Evolutionary conservation across 768 basidiomycete species (phyloP).

Genomic region (Rhodotorula kratochvilovae): DNA sequence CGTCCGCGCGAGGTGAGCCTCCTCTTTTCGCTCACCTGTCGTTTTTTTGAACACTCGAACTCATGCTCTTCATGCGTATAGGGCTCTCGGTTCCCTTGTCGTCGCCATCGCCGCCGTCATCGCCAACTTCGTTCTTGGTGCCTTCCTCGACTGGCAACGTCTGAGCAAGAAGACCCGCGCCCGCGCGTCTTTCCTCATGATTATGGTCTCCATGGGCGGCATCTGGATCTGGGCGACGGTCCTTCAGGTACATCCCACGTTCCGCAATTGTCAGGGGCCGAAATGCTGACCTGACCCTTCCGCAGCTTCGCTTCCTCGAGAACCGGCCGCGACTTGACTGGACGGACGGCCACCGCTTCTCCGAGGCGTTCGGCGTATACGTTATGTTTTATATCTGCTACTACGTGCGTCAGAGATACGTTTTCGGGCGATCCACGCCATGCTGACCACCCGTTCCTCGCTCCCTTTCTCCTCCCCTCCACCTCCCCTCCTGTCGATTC

Average conservation of each 20-base stretch:
- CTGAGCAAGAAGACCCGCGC: slow-evolving; percentile 11
- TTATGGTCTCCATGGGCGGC: not conserved
- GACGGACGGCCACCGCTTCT: not conserved
- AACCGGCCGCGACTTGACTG: slow-evolving; percentile 13
- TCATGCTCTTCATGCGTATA: not conserved
- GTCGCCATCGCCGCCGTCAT: slow-evolving; percentile 3
- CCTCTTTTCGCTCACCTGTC: not conserved
- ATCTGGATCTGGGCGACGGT: slow-evolving; percentile 26
- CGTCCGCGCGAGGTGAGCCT: slow-evolving; percentile 4
- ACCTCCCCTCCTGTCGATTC: too few species aligned
- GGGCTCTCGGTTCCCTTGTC: slow-evolving; percentile 15
- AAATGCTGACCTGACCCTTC: not conserved
- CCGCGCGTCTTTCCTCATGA: not conserved
- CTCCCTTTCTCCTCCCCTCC: too few species aligned
- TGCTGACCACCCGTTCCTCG: too few species aligned
- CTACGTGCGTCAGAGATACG: not conserved
- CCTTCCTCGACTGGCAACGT: slow-evolving; percentile 10
- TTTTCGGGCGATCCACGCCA: too few species aligned
- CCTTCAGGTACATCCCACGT: not conserved
- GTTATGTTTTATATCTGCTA: slow-evolving; percentile 16
- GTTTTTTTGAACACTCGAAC: too few species aligned
- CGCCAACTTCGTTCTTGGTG: slow-evolving; percentile 15
- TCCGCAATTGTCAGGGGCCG: too few species aligned
- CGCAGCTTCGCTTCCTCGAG: not conserved
- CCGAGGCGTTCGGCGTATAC: not conserved